Evolutionary conservation across 2,329 filamentous ascomycete genomes (phyloP).

Genomic region (Paecilomyces formosus): DNA sequence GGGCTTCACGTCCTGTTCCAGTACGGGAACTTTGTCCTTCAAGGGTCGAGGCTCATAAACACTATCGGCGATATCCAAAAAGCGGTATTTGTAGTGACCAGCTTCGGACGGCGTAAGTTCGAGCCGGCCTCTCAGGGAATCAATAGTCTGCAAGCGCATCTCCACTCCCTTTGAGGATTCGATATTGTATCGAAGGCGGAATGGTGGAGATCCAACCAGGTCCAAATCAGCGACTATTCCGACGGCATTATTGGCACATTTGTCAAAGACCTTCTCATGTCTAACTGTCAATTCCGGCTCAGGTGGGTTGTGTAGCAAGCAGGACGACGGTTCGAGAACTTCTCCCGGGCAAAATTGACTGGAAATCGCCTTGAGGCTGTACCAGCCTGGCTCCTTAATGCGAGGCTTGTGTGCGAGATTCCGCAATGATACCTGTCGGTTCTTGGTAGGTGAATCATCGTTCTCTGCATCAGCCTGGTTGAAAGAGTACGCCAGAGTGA

Average conservation of each 20-base stretch:
- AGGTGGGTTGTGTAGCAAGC: constrained; percentile 81
- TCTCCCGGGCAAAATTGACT: constrained; percentile 81
- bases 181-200: constrained; percentile 71
- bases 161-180: constrained; percentile 52
- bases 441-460: constrained; percentile 50
- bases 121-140: constrained; percentile 73
- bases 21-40: constrained; percentile 51
- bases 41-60: constrained; percentile 67
- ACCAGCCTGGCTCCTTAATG: constrained; percentile 74
- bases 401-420: constrained; percentile 55
- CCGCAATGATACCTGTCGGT: constrained; percentile 50
- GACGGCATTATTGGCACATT: constrained; percentile 89
- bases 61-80: constrained; percentile 70
- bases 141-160: constrained; percentile 50
- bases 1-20: constrained; percentile 90
- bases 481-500: constrained; percentile 75
- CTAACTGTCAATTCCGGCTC: constrained; percentile 70
- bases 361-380: constrained; percentile 71
- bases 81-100: constrained; percentile 80
- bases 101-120: constrained; percentile 75
- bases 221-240: constrained; percentile 84
- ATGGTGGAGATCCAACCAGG: constrained; percentile 85
- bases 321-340: constrained; percentile 89
- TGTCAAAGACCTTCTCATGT: constrained; percentile 80
- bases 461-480: constrained; percentile 69